Percentiles rank a stretch among this genome's conserved stretches.
Evolutionary conservation across 768 basidiomycete species (phyloP).

Genomic region (Clavaria fumosa): DNA sequence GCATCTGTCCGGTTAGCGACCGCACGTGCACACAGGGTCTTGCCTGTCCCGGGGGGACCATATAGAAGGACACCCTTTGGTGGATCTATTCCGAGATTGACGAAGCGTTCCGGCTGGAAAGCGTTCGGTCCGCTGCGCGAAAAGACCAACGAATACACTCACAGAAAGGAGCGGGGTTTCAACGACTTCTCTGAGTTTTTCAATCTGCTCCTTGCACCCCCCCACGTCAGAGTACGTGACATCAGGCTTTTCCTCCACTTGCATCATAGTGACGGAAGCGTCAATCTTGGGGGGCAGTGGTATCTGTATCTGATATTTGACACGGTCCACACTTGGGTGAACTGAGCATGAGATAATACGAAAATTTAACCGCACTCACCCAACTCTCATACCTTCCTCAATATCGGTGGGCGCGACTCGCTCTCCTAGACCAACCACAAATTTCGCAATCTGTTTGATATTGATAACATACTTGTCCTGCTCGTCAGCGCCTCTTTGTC

Average conservation of each 20-base stretch:
- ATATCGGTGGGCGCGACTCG: slow-evolving; percentile 96
- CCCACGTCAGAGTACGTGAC: slow-evolving; percentile 97
- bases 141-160: slow-evolving; percentile 16
- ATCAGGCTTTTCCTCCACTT: slow-evolving; percentile 96
- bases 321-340: slow-evolving; percentile 67
- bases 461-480: slow-evolving; percentile 99
- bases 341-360: slow-evolving; percentile 4
- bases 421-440: slow-evolving; percentile 94
- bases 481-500: slow-evolving; percentile 95
- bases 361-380: slow-evolving; percentile 40
- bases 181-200: slow-evolving; percentile 96
- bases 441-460: slow-evolving; percentile 99
- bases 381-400: slow-evolving; percentile 99
- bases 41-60: slow-evolving; percentile 95
- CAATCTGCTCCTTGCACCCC: slow-evolving; percentile 98
- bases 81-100: slow-evolving; percentile 95
- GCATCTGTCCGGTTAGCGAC: slow-evolving; percentile 98
- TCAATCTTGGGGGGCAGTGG: slow-evolving; percentile 98
- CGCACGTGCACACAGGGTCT: slow-evolving; percentile 94
- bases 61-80: slow-evolving; percentile 95
- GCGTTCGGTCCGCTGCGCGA: slow-evolving; percentile 9
- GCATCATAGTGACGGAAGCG: slow-evolving; percentile 99
- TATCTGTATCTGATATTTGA: slow-evolving; percentile 98
- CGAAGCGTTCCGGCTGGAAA: slow-evolving; percentile 90
- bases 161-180: slow-evolving; percentile 92